phyloP scores from a whole-genome alignment of 148 eudicot genomes.

The Agrostemma githago region DNA sequence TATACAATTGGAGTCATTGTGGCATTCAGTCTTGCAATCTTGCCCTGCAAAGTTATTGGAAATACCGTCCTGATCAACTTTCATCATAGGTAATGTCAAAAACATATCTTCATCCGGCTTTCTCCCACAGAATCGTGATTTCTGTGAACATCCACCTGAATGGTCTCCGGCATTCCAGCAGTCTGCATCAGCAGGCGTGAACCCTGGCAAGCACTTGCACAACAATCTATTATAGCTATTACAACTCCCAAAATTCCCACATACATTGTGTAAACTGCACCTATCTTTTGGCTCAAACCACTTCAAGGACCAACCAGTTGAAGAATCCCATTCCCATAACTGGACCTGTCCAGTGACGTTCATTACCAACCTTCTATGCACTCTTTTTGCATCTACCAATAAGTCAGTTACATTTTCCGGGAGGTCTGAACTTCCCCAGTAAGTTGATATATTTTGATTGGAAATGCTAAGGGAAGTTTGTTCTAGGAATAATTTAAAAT shows the following conservation, averaged over 20 bases:
- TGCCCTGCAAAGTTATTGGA: background rate
- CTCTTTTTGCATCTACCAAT: background rate
- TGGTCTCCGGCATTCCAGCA: conserved; percentile 3
- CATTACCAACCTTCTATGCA: conserved; percentile 22
- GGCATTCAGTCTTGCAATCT: conserved; percentile 11
- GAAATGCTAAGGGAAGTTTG: background rate
- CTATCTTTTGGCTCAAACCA: conserved; percentile 26
- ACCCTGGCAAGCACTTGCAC: conserved; percentile 30
- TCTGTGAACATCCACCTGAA: conserved; percentile 15
- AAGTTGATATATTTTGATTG: background rate
- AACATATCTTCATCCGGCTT: background rate
- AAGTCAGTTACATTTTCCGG: background rate
- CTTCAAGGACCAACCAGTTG: conserved; percentile 7
- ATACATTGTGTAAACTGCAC: conserved; percentile 14
- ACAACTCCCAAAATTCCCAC: conserved; percentile 21
- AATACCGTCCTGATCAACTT: background rate
- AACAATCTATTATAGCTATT: conserved; percentile 14
- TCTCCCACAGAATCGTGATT: background rate
- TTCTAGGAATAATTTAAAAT: conserved; percentile 17
- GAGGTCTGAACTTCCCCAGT: conserved; percentile 22
- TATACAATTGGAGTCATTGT: conserved; percentile 5
- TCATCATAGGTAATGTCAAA: conserved; percentile 26
- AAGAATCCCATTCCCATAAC: conserved; percentile 12
- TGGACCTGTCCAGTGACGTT: conserved; percentile 32
- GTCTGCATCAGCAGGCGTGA: background rate